Base-by-base conservation (phyloP, 2,329 filamentous ascomycete genomes). In the Pseudogymnoascus sp. region DNA sequence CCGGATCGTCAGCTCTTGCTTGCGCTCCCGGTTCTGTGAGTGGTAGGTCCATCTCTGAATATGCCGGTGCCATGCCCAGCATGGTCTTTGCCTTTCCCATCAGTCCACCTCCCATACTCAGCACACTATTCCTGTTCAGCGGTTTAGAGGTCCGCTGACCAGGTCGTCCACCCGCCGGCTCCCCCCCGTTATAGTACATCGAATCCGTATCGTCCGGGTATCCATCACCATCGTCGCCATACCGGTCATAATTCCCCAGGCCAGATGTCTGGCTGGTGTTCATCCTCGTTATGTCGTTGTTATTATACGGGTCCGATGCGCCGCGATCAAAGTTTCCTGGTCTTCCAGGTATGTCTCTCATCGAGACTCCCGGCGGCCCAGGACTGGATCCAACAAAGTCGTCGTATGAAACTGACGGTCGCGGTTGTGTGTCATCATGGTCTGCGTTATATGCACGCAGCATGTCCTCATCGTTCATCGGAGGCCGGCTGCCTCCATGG, bases 1-100 rank as follows among this genome's bases (percentile, higher is more conserved):
- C 47, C 61, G 75, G 72, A 59, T 74, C 78, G 71, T 77, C 75
- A 59, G 75, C 72, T 68, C 78, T 71, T 50, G 66, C 77, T 69
- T 81, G 78, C 59, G 81, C 82, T 62, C 81, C 84, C 56, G 88
- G 79, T 74, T 97, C 91, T 4, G 93, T 97, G 75, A 99, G 80
- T 13, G 95, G 95, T 62, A 99, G 81, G 74, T 99, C 93, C 95
- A 99, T 99, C 77, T 97, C 95, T 35, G 93, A 97, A 76, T 99
- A 97, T 69, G 89, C 83, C 21, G 83, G 81, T 8, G 86, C 88
- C 86, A 96, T 92, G 62, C 95, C 93, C 65, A 99, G 79, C 81
- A 89, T 91, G 74, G 89, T 93, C 80, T 96, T 97, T 44, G 93
- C 89, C 72, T 84, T 87, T 50, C 93, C 95, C 71, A 97, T 80